Evolutionary conservation across 805 yeast genomes (phyloP), one percentile per base, ranked within the genome.

Genomic region (Groenewaldozyma salmanticensis): DNA sequence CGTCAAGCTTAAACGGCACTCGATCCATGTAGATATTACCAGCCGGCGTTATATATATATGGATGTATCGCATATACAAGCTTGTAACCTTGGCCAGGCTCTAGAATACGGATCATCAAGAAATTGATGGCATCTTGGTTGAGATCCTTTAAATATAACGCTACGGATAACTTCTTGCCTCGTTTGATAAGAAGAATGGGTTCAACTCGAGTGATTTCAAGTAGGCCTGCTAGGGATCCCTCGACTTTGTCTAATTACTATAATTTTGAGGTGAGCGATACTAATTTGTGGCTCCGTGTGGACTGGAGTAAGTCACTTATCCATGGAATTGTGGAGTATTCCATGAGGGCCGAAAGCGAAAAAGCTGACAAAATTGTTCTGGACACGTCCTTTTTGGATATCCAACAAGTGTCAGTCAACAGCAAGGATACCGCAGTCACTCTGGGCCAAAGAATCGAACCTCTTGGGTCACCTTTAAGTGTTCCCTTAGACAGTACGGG

Each of bases 221-320:
- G 11, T 24, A 9, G 11, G 29, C 29, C 29, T 13, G 53, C 47
- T 31, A n/a, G 43, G 17, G 95, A 87, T 59, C 81, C 81, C 19
- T 81, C 94, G 1, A 83, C 96, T 2, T 66, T 78, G 36, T 85
- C 95, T 33, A 82, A 80, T 58, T 87, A 84, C 59, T 49, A 52
- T 15, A 49, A 61, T 21, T 79, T 83, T 53, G 50, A 58, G 2
- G 70, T 83, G 19, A 50, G 58, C 3, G 61, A 72, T 43, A 77
- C 94, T 1, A 55, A 52, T 2, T 62, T 86, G 38, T 63, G 69
- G 39, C 61, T 80, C 37, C 64, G 66, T 9, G 69, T 87, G 4
- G 55, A 68, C 37, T 86, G 88, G 63, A 70, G 68, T 3, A 50
- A 63, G 11, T 66, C 72, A 45, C 64, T 55, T 4, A 62, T 86